Evolutionary conservation across 441 rosid genomes (phyloP), one percentile per base, ranked within the genome.

Genomic region (Adansonia rubrostipa): DNA sequence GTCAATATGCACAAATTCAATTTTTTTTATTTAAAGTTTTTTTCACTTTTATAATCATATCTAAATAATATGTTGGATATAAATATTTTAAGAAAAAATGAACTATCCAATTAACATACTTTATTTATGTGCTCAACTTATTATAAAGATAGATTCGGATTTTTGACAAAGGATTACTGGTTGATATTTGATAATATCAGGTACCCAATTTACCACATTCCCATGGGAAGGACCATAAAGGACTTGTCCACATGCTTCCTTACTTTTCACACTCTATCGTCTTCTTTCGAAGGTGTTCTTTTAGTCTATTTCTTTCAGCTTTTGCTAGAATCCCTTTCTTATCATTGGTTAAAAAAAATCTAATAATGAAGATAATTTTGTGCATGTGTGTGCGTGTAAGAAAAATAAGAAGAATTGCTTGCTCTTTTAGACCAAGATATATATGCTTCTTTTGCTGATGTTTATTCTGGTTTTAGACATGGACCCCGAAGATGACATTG

Each of bases 201-300:
- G 96, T 95, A 96, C 79, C 99, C 99, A 0, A 94, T 96, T 42
- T 96, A 96, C 78, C 98, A 92, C 86, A 96, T 96, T 73, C 99
- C 99, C 14, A 94, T 94, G 98, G 98, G 98, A 76, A 90, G 96
- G 80, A 92, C 97, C 79, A 92, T 96, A 81, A 92, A 90, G 88
- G 98, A 96, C 82, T 80, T 96, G 82, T 94, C 99, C 24, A 91
- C 99, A 42, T 92, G 97, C 83, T 96, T 96, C 86, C 96, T 96
- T 53, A 87, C 97, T 7, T 96, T 94, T 84, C 99, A 96, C 84
- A 96, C 99, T 73, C 92, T 96, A 22, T 94, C 99, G 13, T 96
- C 98, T 53, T 96, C 90, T 58, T 94, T 96, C 74, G 96, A 91
- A 92, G 99, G 99, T 96, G 82, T 20, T 20, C 20, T 69, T 11